Evolutionary conservation across 164 flowering plant genomes (phyloP).

Genomic region (Liquidambar formosana): DNA sequence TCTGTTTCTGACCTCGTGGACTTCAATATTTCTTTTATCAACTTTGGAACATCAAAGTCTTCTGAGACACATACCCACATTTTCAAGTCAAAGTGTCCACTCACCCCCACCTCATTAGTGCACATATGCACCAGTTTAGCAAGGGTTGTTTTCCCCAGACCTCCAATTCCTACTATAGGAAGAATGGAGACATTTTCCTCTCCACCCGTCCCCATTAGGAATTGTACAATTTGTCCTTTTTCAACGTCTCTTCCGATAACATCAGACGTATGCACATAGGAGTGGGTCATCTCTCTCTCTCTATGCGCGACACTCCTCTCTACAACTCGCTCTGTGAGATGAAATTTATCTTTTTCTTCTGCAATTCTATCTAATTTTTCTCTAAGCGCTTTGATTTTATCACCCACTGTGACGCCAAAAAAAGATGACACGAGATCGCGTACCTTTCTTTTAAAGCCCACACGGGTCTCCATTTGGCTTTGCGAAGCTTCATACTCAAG

Average conservation of each 20-base stretch:
- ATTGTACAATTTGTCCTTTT: neutral
- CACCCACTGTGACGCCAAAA: too few relatives aligned
- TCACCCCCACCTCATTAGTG: neutral
- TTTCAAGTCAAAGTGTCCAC: neutral
- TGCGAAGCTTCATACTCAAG: neutral
- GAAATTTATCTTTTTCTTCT: neutral
- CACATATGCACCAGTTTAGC: conserved; percentile 6
- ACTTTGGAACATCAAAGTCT: neutral
- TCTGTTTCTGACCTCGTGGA: too few relatives aligned
- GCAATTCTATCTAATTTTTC: conserved; percentile 6
- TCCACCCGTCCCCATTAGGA: neutral
- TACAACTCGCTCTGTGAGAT: neutral
- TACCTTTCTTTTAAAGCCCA: conserved; percentile 1
- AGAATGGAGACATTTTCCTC: neutral
- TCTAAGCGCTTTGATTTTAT: neutral
- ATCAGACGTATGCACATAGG: neutral
- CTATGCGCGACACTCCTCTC: neutral
- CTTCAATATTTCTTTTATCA: neutral
- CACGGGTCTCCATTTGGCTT: neutral
- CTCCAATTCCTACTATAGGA: conserved; percentile 15
- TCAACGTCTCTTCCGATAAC: conserved; percentile 15
- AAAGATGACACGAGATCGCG: neutral
- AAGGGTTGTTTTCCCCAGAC: conserved; percentile 16
- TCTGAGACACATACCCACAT: conserved; percentile 14
- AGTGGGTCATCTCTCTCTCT: conserved; percentile 4